Evolutionary conservation across 1,284 basidiomycete genomes (phyloP), one percentile per base, ranked within the genome.

Genomic region (Fomitiporia mediterranea): DNA sequence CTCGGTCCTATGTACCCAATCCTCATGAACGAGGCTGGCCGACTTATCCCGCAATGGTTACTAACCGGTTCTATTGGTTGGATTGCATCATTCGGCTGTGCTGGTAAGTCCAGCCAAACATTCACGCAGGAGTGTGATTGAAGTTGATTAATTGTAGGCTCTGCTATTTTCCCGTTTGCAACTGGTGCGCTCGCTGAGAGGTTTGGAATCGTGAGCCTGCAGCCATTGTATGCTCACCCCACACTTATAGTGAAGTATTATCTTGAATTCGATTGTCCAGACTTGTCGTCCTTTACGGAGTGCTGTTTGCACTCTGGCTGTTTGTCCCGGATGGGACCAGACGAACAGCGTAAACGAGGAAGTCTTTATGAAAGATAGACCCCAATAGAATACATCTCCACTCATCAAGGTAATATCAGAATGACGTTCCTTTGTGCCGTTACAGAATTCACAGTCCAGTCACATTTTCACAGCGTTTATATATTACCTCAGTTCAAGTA

Each of bases 1-100:
- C 59, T 81, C 13, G 77, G 76, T 2, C 82, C 81, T 0, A 75
- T 82, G 64, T 84, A 77, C 60, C 80, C 81, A 1, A 77, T 82
- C 57, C 68, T 74, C 34, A 77, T 83, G 70, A 77, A 76, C 56
- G 73, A 79, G 50, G 67, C 77, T 1, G 68, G 72, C 5, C 67
- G 72, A 3, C 68, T 81, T 44, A 67, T 83, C 6, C 80, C 81
- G 1, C 72, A 72, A 13, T 72, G 74, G 70, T 65, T 84, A 7
- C 65, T 83, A 32, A 80, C 79, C 0, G 80, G 76, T 7, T 72
- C 72, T 39, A 78, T 83, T 32, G 80, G 81, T 3, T 83, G 78
- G 77, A 81, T 83, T 30, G 61, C 61, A 15, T 58, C 60, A 44
- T 55, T 65, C 46, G 61, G 63, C 3, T 62, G 64, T 35, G 56